A percentile compares a stretch with the other conserved stretches of the same genome.
These are phyloP conservation scores for Escovopsis sp. DNA, from an alignment of 2,329 filamentous ascomycete genomes.

Conservation along the genomic window DNA sequence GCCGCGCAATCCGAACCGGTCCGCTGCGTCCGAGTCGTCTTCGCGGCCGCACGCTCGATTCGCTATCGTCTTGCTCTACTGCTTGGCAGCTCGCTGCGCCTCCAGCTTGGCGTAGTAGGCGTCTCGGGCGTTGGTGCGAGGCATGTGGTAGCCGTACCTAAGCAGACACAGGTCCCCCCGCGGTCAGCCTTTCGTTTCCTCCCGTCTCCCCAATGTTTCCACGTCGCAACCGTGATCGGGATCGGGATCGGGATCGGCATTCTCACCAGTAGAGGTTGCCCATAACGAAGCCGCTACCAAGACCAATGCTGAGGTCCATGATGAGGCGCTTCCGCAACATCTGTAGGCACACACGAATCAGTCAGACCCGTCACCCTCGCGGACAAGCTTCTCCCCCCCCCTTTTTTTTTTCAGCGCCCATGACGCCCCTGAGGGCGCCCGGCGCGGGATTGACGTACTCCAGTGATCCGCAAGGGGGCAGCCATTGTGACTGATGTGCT, in stretches of 20 bases:
- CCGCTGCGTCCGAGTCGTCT: too few relatives aligned
- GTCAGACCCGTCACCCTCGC: too few relatives aligned
- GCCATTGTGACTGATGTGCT: constrained; percentile 30
- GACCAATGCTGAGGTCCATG: constrained; percentile 38
- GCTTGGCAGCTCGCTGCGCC: constrained; percentile 34
- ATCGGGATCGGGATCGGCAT: neutral
- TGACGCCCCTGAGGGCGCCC: too few relatives aligned
- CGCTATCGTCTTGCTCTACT: constrained; percentile 9
- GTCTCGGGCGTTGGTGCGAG: constrained; percentile 43
- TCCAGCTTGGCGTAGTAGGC: constrained; percentile 44
- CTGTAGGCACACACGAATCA: constrained; percentile 17
- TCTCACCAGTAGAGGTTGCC: constrained; percentile 44
- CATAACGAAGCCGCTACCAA: constrained; percentile 41
- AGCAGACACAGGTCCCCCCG: neutral
- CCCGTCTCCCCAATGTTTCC: neutral
- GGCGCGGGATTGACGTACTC: constrained; percentile 30
- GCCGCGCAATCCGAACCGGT: too few relatives aligned
- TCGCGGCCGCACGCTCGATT: too few relatives aligned
- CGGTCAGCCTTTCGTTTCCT: constrained; percentile 2
- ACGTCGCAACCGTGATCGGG: neutral
- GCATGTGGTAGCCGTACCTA: constrained; percentile 50
- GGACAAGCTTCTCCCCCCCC: constrained; percentile 1
- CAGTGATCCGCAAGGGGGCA: constrained; percentile 38
- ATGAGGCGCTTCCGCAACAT: constrained; percentile 47
- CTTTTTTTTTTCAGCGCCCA: too few relatives aligned